Evolutionary conservation across 768 basidiomycete species (phyloP).

Genomic region (Xerocomus potaroensis): DNA sequence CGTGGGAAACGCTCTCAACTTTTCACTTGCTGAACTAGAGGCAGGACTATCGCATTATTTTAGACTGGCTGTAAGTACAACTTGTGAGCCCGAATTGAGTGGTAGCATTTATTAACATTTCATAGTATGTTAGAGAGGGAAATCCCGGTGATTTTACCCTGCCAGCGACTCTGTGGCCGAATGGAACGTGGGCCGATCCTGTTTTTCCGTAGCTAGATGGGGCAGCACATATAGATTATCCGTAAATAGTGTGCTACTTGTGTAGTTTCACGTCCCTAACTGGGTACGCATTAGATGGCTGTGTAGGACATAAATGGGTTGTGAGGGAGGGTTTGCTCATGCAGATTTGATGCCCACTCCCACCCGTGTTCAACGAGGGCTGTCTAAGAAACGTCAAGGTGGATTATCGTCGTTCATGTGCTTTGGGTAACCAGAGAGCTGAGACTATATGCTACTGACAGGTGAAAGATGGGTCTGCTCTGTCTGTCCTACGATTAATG

Average conservation of each 20-base stretch:
- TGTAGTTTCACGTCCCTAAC: too few relatives aligned
- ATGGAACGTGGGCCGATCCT: constrained; percentile 80
- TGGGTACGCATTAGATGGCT: constrained; percentile 5
- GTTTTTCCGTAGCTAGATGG: too few relatives aligned
- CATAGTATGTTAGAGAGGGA: constrained; percentile 46
- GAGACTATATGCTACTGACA: constrained; percentile 11
- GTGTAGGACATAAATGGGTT: constrained; percentile 17
- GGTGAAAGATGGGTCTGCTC: constrained; percentile 34
- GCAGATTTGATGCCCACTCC: constrained; percentile 20
- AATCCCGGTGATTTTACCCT: constrained; percentile 73
- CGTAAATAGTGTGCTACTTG: too few relatives aligned
- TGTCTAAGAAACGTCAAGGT: constrained; percentile 22
- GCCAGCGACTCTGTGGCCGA: constrained; percentile 70
- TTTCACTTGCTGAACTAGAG: constrained; percentile 60
- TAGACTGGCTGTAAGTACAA: constrained; percentile 61
- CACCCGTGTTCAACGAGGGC: constrained; percentile 17
- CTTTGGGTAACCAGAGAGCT: background rate
- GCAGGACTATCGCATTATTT: constrained; percentile 68
- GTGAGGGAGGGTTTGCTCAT: constrained; percentile 8
- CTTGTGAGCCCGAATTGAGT: background rate
- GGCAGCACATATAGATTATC: too few relatives aligned
- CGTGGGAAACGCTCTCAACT: constrained; percentile 65
- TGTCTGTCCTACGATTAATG: constrained; percentile 25
- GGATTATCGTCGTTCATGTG: background rate
- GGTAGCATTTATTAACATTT: constrained; percentile 1